phyloP scores from a whole-genome alignment of 1,284 basidiomycete species.

The Termitomyces sp. region DNA sequence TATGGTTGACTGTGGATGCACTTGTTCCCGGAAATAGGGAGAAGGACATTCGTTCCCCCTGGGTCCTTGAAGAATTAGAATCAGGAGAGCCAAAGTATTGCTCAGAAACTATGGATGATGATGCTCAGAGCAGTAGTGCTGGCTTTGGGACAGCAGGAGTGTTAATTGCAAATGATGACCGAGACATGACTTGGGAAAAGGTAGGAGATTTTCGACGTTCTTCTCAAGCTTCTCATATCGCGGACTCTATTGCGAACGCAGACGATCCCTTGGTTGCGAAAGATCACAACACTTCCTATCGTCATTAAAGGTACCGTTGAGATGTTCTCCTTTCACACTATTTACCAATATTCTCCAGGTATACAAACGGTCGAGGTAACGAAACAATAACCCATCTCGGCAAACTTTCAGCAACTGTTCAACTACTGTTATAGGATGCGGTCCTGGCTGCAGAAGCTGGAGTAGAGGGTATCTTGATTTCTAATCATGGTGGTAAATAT shows the following conservation, averaged over 20 bases:
- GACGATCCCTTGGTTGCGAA: conserved; percentile 79
- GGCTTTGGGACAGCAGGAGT: conserved; percentile 63
- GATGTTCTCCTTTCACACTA: neutral
- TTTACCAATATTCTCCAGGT: conserved; percentile 31
- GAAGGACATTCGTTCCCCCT: conserved; percentile 64
- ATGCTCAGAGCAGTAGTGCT: conserved; percentile 29
- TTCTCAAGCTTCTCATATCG: neutral
- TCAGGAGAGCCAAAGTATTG: conserved; percentile 32
- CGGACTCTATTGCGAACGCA: conserved; percentile 13
- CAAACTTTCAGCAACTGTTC: neutral
- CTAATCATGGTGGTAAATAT: conserved; percentile 82
- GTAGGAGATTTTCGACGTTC: conserved; percentile 25
- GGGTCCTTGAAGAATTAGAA: conserved; percentile 59
- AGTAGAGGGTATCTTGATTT: conserved; percentile 83
- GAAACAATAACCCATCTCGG: conserved; percentile 29
- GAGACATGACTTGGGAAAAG: conserved; percentile 71
- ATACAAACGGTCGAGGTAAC: conserved; percentile 72
- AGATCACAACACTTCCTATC: conserved; percentile 74
- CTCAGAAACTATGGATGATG: conserved; percentile 32
- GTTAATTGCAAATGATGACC: conserved; percentile 56
- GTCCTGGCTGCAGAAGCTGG: conserved; percentile 86
- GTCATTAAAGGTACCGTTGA: conserved; percentile 66
- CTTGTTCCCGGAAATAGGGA: conserved; percentile 84
- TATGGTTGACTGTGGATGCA: conserved; percentile 91
- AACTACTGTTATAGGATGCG: conserved; percentile 52